A percentile compares a stretch with the other conserved stretches of the same genome.
Conservation (phyloP, 2,329 filamentous ascomycete genomes). For the Aspergillus tanneri region DNA sequence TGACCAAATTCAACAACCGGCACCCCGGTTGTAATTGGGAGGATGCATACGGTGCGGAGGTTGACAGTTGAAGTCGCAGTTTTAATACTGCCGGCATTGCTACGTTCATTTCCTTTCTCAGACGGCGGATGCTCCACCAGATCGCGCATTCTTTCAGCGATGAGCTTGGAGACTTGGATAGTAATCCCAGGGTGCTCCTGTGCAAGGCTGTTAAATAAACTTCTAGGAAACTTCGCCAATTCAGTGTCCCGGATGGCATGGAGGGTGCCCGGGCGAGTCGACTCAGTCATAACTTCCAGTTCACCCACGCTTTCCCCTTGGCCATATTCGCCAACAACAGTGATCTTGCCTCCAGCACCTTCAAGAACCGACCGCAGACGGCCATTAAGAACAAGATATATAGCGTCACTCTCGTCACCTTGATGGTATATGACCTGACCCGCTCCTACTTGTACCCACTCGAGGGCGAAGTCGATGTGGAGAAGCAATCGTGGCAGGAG, state of each 20-base stretch:
- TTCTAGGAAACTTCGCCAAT: constrained; percentile 91
- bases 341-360: constrained; percentile 74
- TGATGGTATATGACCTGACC: constrained; percentile 94
- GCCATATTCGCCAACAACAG: constrained; percentile 86
- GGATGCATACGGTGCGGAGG: constrained; percentile 83
- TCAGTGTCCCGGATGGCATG: constrained; percentile 97
- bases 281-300: constrained; percentile 94
- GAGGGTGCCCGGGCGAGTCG: constrained; percentile 80
- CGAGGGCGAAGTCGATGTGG: constrained; percentile 96
- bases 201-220: constrained; percentile 94
- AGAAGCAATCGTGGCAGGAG: constrained; percentile 85
- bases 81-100: constrained; percentile 52
- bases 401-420: constrained; percentile 93
- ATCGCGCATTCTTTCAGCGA: constrained; percentile 89
- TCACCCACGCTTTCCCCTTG: constrained; percentile 98
- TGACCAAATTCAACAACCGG: constrained; percentile 95
- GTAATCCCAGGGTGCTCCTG: constrained; percentile 97
- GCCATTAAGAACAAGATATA: constrained; percentile 96
- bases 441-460: constrained; percentile 96
- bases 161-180: constrained; percentile 98
- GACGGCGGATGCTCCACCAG: constrained; percentile 78
- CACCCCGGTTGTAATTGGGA: constrained; percentile 87
- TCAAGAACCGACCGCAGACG: constrained; percentile 83
- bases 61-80: constrained; percentile 81
- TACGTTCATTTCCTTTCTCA: constrained; percentile 62